Evolutionary conservation across 352 stramenopile genomes (phyloP), one percentile per base, ranked within the genome.

Genomic region (Globisporangium cylindrosporum): DNA sequence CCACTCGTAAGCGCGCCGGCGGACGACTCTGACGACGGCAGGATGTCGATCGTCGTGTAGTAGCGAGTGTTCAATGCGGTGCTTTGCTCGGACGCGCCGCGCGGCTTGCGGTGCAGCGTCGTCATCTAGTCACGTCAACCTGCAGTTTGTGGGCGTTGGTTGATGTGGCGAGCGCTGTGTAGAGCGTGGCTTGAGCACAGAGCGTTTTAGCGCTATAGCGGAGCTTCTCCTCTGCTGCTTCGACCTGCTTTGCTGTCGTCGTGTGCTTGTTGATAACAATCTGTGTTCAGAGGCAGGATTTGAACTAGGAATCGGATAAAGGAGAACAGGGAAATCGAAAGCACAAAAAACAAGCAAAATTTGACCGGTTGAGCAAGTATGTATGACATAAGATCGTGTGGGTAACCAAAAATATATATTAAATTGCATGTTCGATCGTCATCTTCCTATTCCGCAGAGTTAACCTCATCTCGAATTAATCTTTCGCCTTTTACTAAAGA

Each of bases 401-500:
- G 32, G 8, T n/a, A 0, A 2, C 1, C 20, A 1, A 4, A 10
- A 3, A 9, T 9, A 1, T 41, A 53, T 25, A 36, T 3, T 20
- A 10, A 0, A 1, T 4, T 0, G 7, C 27, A 22, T 32, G 25
- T 7, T 32, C 3, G 27, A 3, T 32, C 27, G 1, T 6, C 27
- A 32, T 6, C 27, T 7, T 32, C 27, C 1, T 46, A 68, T 68
- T 20, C 63, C 63, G 54, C 78, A 82, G 69, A 85, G 76, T 88
- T 84, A 74, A 84, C 78, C 78, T 86, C 84, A 92, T 85, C 62
- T 74, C 82, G 79, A 75, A 91, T 68, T 86, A 94, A 96, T 95
- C 89, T 96, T 96, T 96, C 89, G 89, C 89, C 89, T 96, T 96
- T 95, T 95, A 95, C 87, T 95, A 96, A 93, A 94, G 87, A 95